Percentiles rank a stretch among this genome's conserved stretches.
Evolutionary conservation across 352 stramenopile species (phyloP).

Genomic region (Aphanomyces astaci): DNA sequence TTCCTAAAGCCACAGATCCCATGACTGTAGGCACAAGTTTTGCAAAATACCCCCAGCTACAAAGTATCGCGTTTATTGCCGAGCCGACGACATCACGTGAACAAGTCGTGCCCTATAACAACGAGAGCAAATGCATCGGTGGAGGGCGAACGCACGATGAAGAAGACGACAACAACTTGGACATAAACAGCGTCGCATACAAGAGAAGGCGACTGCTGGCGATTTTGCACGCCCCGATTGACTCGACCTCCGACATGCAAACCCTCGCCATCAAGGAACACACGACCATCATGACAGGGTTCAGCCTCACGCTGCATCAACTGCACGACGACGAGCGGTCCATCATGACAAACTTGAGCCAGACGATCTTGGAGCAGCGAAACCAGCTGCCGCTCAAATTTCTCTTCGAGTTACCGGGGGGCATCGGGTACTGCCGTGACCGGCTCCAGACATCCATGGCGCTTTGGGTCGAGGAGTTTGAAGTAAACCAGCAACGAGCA

Average conservation of each 20-base stretch:
- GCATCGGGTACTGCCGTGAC: constrained; percentile 60
- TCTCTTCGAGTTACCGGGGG: constrained; percentile 69
- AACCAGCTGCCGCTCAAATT: constrained; percentile 67
- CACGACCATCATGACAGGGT: constrained; percentile 39
- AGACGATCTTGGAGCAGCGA: constrained; percentile 47
- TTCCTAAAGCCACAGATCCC: too few relatives aligned
- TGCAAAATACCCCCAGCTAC: not conserved
- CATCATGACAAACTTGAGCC: constrained; percentile 36
- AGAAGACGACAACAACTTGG: constrained; percentile 5
- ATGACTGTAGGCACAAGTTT: constrained; percentile 15
- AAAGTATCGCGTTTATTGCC: not conserved
- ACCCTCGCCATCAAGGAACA: constrained; percentile 38
- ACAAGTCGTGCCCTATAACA: not conserved
- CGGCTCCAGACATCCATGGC: constrained; percentile 60
- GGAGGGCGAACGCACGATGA: not conserved
- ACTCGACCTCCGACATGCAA: constrained; percentile 37
- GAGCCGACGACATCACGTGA: not conserved
- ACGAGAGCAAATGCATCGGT: not conserved
- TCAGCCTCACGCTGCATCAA: constrained; percentile 36
- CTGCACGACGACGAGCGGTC: constrained; percentile 35
- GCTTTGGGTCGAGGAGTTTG: constrained; percentile 64
- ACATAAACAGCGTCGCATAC: constrained; percentile 42
- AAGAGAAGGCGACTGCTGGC: constrained; percentile 52
- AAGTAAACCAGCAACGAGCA: constrained; percentile 74
- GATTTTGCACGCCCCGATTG: constrained; percentile 44